Conservation (phyloP, 768 basidiomycete genomes). For the Termitomyces sp. region DNA sequence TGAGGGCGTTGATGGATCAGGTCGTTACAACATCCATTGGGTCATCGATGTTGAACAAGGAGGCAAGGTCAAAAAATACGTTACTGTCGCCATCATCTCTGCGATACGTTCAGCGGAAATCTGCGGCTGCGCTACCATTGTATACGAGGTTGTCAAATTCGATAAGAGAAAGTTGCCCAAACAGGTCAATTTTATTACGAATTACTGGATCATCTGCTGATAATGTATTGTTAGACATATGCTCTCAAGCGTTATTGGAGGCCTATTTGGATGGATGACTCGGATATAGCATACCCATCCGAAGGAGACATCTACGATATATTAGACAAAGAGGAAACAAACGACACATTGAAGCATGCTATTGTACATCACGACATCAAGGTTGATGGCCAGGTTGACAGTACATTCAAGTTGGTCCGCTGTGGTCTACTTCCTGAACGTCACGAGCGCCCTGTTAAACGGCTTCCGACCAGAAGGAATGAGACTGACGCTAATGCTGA, state of each 20-base stretch:
- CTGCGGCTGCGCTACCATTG: constrained; percentile 1
- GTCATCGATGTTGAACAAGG: background rate
- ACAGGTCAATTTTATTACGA: background rate
- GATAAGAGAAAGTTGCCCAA: background rate
- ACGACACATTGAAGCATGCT: background rate
- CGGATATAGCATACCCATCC: background rate
- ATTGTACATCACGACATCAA: background rate
- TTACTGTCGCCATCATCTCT: background rate
- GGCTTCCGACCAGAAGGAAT: no score
- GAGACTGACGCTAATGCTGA: no score
- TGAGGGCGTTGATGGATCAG: background rate
- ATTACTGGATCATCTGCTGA: background rate
- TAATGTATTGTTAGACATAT: background rate
- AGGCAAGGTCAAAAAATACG: background rate
- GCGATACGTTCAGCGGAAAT: background rate
- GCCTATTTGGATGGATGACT: background rate
- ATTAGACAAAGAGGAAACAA: background rate
- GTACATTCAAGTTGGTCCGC: background rate
- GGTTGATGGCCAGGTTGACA: background rate
- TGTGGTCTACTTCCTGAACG: no score
- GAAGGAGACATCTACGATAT: background rate
- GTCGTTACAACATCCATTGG: constrained; percentile 1
- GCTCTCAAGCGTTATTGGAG: constrained; percentile 6
- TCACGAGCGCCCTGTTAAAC: no score
- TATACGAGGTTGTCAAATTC: background rate